These are phyloP conservation scores for Vanrija humicola DNA, from an alignment of 1,284 basidiomycete species.

Conservation along the genomic window DNA sequence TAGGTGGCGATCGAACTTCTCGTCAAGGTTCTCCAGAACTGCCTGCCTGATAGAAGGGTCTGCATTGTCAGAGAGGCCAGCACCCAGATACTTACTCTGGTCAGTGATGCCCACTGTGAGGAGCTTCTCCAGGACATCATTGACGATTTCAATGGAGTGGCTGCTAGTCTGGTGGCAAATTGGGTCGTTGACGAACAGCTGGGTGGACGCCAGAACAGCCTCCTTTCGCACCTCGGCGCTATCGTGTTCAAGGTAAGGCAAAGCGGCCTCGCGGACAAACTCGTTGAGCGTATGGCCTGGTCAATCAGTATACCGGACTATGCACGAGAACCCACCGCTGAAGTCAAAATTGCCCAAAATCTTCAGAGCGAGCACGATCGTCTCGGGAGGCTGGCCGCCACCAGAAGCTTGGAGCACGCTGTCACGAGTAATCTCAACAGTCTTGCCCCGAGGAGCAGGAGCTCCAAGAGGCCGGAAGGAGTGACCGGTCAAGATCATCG, in stretches of 20 bases:
- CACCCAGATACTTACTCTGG: conserved; percentile 56
- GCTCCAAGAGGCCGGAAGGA: conserved; percentile 82
- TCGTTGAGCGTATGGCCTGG: conserved; percentile 83
- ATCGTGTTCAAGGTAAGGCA: conserved; percentile 94
- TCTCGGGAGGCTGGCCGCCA: conserved; percentile 61
- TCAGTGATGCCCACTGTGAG: conserved; percentile 96
- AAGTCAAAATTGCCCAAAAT: conserved; percentile 95
- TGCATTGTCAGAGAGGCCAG: conserved; percentile 33
- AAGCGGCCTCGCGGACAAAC: conserved; percentile 86
- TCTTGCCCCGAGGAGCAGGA: conserved; percentile 35
- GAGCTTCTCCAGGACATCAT: conserved; percentile 95
- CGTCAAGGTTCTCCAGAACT: conserved; percentile 82
- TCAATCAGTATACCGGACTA: conserved; percentile 44
- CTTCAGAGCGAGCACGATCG: conserved; percentile 77
- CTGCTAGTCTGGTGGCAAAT: conserved; percentile 95
- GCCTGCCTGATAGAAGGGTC: conserved; percentile 80
- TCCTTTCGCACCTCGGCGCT: conserved; percentile 81
- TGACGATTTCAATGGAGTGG: conserved; percentile 95
- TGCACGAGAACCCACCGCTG: conserved; percentile 56
- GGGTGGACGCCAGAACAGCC: conserved; percentile 89
- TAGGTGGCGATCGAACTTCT: conserved; percentile 96
- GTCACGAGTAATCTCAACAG: conserved; percentile 57
- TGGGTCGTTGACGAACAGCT: conserved; percentile 87
- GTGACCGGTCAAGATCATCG: conserved; percentile 73
- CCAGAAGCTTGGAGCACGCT: conserved; percentile 50